Percentiles rank a stretch among this genome's conserved stretches.
Conservation (phyloP, 306 rosid species). For the Crotalaria pallida region DNA sequence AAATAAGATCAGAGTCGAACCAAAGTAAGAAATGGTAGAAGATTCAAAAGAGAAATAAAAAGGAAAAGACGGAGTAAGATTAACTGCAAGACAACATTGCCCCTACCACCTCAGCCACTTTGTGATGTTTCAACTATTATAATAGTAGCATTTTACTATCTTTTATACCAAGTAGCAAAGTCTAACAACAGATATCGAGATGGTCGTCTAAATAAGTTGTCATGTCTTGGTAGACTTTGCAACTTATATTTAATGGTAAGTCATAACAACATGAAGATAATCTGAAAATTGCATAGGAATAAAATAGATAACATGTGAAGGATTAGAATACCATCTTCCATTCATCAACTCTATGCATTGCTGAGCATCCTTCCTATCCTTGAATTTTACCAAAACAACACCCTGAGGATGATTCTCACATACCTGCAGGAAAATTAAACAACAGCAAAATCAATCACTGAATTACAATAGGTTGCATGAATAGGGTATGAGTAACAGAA, state of each 20-base stretch:
- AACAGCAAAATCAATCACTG: background rate
- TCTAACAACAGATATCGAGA: conserved; percentile 9
- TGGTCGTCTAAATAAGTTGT: conserved; percentile 8
- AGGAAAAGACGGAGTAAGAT: background rate
- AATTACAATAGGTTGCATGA: conserved; percentile 1
- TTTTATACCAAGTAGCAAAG: too few relatives aligned
- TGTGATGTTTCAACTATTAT: conserved; percentile 8
- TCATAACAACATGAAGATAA: conserved; percentile 3
- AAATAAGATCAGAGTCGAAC: background rate
- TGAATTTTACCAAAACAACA: conserved; percentile 82
- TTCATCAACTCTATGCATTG: conserved; percentile 87
- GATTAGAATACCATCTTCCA: conserved; percentile 83
- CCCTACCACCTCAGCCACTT: background rate
- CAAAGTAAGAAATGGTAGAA: background rate
- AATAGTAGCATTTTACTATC: too few relatives aligned
- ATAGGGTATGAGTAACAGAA: background rate
- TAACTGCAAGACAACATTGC: background rate
- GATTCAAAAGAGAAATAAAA: background rate
- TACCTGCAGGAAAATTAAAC: conserved; percentile 45
- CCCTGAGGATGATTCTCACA: conserved; percentile 99
- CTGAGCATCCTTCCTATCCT: conserved; percentile 90
- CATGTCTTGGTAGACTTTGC: background rate
- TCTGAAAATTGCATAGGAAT: background rate
- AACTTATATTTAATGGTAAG: background rate
- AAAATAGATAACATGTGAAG: background rate